Conservation (phyloP, 2,329 filamentous ascomycete genomes). For the Claviceps digitariae region DNA sequence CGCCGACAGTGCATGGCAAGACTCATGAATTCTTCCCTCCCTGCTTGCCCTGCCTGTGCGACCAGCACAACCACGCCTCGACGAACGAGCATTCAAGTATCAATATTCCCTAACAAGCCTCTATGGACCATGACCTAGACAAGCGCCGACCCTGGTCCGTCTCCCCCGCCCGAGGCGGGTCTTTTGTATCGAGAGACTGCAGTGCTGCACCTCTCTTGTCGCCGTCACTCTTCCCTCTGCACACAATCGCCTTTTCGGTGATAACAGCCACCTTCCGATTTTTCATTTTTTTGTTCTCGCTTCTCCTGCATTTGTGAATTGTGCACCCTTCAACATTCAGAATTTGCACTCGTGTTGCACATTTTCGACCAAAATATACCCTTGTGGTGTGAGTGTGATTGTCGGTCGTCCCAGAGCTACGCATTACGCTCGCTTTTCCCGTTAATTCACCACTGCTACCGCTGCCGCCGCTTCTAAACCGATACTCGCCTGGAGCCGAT, state of each 20-base stretch:
- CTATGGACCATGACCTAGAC: neutral
- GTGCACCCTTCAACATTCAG: slow-evolving; percentile 3
- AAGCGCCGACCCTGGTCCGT: slow-evolving; percentile 6
- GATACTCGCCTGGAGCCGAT: neutral
- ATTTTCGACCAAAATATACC: slow-evolving; percentile 19
- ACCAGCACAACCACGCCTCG: slow-evolving; percentile 1
- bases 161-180: slow-evolving; percentile 3
- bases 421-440: neutral
- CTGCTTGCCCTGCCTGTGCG: neutral
- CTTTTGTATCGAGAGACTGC: neutral
- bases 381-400: slow-evolving; percentile 5
- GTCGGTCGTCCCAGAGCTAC: neutral
- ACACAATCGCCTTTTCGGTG: slow-evolving; percentile 1
- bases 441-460: neutral
- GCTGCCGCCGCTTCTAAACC: neutral
- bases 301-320: slow-evolving; percentile 10
- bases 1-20: neutral
- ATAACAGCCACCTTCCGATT: neutral
- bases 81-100: neutral
- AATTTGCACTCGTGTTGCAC: slow-evolving; percentile 7
- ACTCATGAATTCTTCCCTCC: neutral
- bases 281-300: neutral
- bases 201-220: slow-evolving; percentile 1
- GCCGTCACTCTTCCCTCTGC: slow-evolving; percentile 1
- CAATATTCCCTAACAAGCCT: neutral